These are phyloP conservation scores for Raphanus sativus DNA, from an alignment of 345 rosid species.

Conservation along the genomic window DNA sequence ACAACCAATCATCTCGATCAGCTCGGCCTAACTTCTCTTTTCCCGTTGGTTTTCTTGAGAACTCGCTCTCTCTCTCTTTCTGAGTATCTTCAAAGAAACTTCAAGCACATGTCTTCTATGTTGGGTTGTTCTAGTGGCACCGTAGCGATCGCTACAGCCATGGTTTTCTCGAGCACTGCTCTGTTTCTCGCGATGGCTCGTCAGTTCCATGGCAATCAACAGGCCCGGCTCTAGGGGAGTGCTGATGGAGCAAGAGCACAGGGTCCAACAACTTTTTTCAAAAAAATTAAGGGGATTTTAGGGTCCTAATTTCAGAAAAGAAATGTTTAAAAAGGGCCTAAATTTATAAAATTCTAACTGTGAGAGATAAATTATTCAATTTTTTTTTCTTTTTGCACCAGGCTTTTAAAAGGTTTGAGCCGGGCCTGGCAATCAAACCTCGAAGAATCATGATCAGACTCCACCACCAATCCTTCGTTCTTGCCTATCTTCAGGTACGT, in stretches of 20 bases:
- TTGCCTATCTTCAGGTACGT: constrained; percentile 60
- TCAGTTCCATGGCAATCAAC: constrained; percentile 42
- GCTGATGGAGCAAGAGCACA: no score
- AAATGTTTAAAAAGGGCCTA: no score
- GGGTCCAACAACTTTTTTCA: no score
- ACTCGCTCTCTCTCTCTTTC: not conserved
- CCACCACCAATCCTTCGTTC: constrained; percentile 44
- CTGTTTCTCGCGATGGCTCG: constrained; percentile 65
- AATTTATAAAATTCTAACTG: no score
- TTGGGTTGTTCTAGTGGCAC: constrained; percentile 47
- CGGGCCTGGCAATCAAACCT: constrained; percentile 21
- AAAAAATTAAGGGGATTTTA: no score
- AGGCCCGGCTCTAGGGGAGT: no score
- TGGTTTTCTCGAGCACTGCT: constrained; percentile 80
- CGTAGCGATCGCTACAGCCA: constrained; percentile 71
- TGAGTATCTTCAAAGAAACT: constrained; percentile 1
- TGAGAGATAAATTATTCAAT: no score
- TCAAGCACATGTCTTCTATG: constrained; percentile 28
- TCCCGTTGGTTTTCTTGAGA: constrained; percentile 5
- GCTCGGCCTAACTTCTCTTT: constrained; percentile 4
- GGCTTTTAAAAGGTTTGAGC: no score
- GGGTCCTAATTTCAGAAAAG: no score
- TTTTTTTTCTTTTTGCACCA: no score
- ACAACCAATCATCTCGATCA: constrained; percentile 31
- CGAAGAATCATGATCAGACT: constrained; percentile 23